These are phyloP conservation scores for Rhizoctonia solani DNA, from an alignment of 1,284 basidiomycete species.

Conservation along the genomic window DNA sequence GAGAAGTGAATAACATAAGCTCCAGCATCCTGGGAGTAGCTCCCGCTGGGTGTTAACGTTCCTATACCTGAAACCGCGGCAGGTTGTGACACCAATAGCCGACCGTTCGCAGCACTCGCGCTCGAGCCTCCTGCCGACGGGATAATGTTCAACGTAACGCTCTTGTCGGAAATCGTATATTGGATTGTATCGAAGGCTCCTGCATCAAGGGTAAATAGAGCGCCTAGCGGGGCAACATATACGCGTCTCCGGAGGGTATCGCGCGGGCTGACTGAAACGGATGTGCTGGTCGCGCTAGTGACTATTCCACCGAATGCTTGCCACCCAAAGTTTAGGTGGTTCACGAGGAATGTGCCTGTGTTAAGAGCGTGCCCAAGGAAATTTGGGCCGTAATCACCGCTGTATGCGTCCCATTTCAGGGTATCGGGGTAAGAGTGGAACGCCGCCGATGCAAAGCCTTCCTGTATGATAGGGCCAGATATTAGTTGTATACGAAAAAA, in stretches of 20 bases:
- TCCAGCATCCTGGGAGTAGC: constrained; percentile 52
- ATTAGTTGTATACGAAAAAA: constrained; percentile 53
- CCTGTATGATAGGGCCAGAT: background rate
- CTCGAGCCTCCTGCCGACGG: constrained; percentile 47
- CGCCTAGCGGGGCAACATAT: constrained; percentile 57
- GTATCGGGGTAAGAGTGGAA: constrained; percentile 49
- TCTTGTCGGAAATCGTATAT: constrained; percentile 49
- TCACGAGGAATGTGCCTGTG: constrained; percentile 57
- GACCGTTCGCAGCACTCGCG: constrained; percentile 54
- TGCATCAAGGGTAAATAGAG: constrained; percentile 56
- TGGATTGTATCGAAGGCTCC: constrained; percentile 57
- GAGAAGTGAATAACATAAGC: constrained; percentile 55
- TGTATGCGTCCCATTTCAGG: constrained; percentile 62
- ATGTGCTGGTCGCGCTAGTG: constrained; percentile 47
- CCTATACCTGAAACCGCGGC: constrained; percentile 49
- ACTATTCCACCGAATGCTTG: constrained; percentile 62
- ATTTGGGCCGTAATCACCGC: constrained; percentile 64
- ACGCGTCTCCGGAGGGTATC: constrained; percentile 58
- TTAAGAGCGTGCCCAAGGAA: constrained; percentile 62
- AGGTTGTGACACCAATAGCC: constrained; percentile 55
- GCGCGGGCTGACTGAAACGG: constrained; percentile 52
- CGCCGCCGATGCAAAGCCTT: constrained; percentile 28
- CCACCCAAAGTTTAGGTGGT: constrained; percentile 65
- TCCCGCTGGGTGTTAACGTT: constrained; percentile 50
- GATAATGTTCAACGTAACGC: constrained; percentile 51